Conservation (phyloP, 2,329 filamentous ascomycete genomes). For the Fusarium tricinctum region DNA sequence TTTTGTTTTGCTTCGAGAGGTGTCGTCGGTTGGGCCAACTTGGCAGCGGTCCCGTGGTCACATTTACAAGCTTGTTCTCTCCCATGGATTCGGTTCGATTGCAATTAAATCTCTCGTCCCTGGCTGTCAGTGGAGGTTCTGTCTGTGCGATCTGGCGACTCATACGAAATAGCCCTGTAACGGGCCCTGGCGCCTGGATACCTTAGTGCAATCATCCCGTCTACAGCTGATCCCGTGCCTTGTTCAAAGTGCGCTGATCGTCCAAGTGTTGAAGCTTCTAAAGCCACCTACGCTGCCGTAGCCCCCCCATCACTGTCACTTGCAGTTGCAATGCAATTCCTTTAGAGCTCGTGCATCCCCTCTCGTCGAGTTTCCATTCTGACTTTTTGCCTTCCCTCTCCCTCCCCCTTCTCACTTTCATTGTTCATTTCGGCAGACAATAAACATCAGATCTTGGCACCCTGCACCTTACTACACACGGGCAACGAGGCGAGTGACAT, state of each 20-base stretch:
- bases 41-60: constrained; percentile 38
- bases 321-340: constrained; percentile 17
- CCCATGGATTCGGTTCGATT: constrained; percentile 14
- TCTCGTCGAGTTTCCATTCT: constrained; percentile 11
- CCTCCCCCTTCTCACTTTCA: constrained; percentile 18
- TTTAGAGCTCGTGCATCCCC: constrained; percentile 13
- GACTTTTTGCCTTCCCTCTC: constrained; percentile 14
- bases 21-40: constrained; percentile 28
- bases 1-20: constrained; percentile 22
- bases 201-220: constrained; percentile 35
- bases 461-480: constrained; percentile 19
- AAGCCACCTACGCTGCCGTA: constrained; percentile 43
- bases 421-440: constrained; percentile 37
- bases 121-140: constrained; percentile 26
- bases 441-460: constrained; percentile 28
- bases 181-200: constrained; percentile 20
- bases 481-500: constrained; percentile 31
- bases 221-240: constrained; percentile 44
- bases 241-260: constrained; percentile 45
- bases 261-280: constrained; percentile 32
- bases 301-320: constrained; percentile 28
- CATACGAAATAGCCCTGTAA: constrained; percentile 38
- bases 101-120: constrained; percentile 46
- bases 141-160: constrained; percentile 30
- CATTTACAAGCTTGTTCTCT: constrained; percentile 6